A percentile compares a stretch with the other conserved stretches of the same genome.
Conservation (phyloP, 495 filamentous ascomycete genomes). For the Bathelium albidoporum region DNA sequence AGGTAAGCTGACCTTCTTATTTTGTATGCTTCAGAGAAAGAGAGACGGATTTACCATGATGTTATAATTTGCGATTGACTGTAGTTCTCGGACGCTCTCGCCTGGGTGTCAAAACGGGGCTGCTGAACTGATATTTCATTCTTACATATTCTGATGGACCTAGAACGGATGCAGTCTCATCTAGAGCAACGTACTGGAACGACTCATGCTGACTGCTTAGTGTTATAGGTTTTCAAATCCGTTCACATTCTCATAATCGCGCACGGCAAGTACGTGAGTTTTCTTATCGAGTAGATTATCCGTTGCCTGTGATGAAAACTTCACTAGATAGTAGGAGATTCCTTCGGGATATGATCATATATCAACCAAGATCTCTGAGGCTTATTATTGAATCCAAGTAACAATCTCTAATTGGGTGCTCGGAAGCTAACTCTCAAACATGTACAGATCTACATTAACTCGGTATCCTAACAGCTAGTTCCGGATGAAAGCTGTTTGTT, state of each 20-base stretch:
- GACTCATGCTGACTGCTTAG: constrained; percentile 14
- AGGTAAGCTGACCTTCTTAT: no score
- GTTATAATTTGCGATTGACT: constrained; percentile 99
- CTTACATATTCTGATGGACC: constrained; percentile 99
- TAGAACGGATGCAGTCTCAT: no score
- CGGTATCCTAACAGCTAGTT: no score
- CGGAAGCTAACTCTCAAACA: background rate
- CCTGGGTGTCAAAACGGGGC: constrained; percentile 70
- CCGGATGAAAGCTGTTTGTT: no score
- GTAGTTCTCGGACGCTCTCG: constrained; percentile 64
- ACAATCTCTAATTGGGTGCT: background rate
- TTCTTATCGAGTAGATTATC: background rate
- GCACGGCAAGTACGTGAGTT: constrained; percentile 2
- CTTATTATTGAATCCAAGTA: background rate
- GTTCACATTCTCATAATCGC: constrained; percentile 3
- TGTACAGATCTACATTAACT: background rate
- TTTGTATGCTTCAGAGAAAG: no score
- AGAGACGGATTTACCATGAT: constrained; percentile 68
- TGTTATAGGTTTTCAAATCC: constrained; percentile 15
- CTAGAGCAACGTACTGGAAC: no score
- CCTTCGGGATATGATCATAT: constrained; percentile 55
- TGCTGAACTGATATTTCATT: constrained; percentile 74
- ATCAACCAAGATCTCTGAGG: constrained; percentile 86
- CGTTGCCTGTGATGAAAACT: constrained; percentile 61
- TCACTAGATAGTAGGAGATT: constrained; percentile 82